Evolutionary conservation across 2,329 filamentous ascomycete genomes (phyloP), one percentile per base, ranked within the genome.

Genomic region (Aspergillus sergii): DNA sequence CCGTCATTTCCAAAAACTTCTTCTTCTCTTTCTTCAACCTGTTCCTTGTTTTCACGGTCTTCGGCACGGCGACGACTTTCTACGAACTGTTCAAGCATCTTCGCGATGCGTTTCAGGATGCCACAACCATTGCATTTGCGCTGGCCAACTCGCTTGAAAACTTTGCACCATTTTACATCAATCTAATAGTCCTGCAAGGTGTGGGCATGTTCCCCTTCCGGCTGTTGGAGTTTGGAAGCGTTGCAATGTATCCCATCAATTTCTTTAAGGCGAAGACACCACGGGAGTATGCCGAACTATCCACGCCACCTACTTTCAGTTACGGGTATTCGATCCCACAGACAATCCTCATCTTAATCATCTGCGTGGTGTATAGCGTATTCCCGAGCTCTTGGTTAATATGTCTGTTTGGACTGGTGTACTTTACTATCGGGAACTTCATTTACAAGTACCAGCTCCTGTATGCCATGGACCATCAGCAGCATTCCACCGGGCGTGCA

Each of bases 1-100:
- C 95, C 0, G 85, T 96, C 51, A 94, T 99, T 68, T 97, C 93
- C 59, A 99, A 99, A 81, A 99, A 98, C 78, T 99, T 98, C 81
- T 97, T 98, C 84, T 99, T 99, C 76, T 94, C 91, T 11, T 99
- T 99, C 79, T 98, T 99, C 86, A 99, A 99, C 79, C 92, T 98
- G 62, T 99, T 99, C 79, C 86, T 98, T 57, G 88, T 98, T 51
- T 97, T 98, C 76, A 96, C 94, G 1, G 86, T 95, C 30, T 91
- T 96, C 53, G 91, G 91, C 59, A 93, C 93, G 5, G 92, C 88
- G 1, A 88, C 90, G 45, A 88, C 89, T 59, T 91, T 97, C 73
- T 88, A 88, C 78, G 83, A 84, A 39, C 86, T 91, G 58, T 84
- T 85, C 72, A 79, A 86, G 61, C 81, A 83, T 30, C 83, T 98